Evolutionary conservation across 2,329 filamentous ascomycete genomes (phyloP).

Genomic region (Malbranchea zuffiana): DNA sequence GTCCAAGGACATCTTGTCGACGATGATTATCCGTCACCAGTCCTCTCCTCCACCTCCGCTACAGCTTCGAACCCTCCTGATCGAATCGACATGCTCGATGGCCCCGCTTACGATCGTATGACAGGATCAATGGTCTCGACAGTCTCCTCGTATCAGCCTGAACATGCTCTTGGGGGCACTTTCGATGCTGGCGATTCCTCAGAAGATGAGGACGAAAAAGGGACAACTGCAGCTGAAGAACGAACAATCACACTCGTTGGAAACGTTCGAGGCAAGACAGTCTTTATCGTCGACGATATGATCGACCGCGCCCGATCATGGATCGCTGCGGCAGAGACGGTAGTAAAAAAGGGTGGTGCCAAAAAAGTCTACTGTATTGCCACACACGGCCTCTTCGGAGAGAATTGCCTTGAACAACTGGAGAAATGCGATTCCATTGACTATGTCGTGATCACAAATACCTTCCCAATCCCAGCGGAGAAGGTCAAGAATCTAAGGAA

Average conservation of each 20-base stretch:
- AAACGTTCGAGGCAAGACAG: conserved; percentile 75
- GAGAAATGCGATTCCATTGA: conserved; percentile 89
- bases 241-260: conserved; percentile 97
- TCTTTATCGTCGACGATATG: conserved; percentile 97
- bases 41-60: conserved; percentile 37
- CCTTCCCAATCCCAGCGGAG: conserved; percentile 77
- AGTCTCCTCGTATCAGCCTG: conserved; percentile 58
- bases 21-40: conserved; percentile 77
- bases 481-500: conserved; percentile 63
- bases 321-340: conserved; percentile 94
- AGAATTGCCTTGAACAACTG: conserved; percentile 78
- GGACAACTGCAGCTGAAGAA: conserved; percentile 63
- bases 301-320: conserved; percentile 95
- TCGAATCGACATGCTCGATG: conserved; percentile 38
- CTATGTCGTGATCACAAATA: conserved; percentile 89
- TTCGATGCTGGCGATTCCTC: conserved; percentile 78
- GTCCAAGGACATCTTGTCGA: conserved; percentile 93
- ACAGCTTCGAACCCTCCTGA: conserved; percentile 48
- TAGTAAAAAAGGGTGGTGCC: conserved; percentile 81
- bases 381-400: conserved; percentile 88
- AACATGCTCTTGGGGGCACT: conserved; percentile 69
- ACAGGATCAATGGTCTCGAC: conserved; percentile 70
- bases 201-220: conserved; percentile 66
- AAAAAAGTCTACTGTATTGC: conserved; percentile 97
- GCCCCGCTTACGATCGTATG: conserved; percentile 68